phyloP scores from a whole-genome alignment of 352 stramenopile genomes.

The Elongisporangium senticosum region DNA sequence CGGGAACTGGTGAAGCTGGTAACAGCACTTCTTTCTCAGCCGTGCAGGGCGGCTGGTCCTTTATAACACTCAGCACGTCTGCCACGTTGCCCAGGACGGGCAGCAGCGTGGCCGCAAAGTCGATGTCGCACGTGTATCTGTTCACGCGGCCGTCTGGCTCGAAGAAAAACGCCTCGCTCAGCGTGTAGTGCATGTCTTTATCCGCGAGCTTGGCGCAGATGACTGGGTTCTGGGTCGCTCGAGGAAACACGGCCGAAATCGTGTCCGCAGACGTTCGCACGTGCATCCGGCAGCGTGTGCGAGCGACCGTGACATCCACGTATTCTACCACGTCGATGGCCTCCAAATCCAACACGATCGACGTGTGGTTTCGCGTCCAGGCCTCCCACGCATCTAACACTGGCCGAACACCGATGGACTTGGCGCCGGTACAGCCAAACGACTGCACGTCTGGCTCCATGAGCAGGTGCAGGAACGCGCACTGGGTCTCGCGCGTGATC shows the following conservation, averaged over 20 bases:
- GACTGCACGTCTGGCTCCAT: constrained; percentile 37
- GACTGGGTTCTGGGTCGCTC: constrained; percentile 14
- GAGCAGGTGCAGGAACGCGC: constrained; percentile 35
- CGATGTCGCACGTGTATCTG: constrained; percentile 40
- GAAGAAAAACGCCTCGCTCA: constrained; percentile 45
- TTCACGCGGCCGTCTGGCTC: constrained; percentile 22
- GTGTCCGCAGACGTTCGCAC: constrained; percentile 32
- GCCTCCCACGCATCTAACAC: constrained; percentile 34
- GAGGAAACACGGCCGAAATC: constrained; percentile 32
- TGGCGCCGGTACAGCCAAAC: constrained; percentile 34
- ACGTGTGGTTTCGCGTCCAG: constrained; percentile 31
- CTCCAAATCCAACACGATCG: constrained; percentile 27
- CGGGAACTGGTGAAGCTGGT: neutral
- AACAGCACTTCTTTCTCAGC: neutral
- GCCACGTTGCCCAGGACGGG: constrained; percentile 17
- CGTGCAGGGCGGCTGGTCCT: neutral
- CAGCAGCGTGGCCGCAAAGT: constrained; percentile 29
- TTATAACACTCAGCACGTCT: neutral
- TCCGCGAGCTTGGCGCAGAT: constrained; percentile 23
- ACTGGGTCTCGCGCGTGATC: constrained; percentile 21
- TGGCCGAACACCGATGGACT: constrained; percentile 19
- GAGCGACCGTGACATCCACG: constrained; percentile 19
- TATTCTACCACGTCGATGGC: constrained; percentile 29
- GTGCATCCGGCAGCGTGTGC: constrained; percentile 24
- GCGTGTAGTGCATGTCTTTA: constrained; percentile 31